Evolutionary conservation across 1,284 basidiomycete species (phyloP), one percentile per base, ranked within the genome.

Genomic region (Austroboletus niveus): DNA sequence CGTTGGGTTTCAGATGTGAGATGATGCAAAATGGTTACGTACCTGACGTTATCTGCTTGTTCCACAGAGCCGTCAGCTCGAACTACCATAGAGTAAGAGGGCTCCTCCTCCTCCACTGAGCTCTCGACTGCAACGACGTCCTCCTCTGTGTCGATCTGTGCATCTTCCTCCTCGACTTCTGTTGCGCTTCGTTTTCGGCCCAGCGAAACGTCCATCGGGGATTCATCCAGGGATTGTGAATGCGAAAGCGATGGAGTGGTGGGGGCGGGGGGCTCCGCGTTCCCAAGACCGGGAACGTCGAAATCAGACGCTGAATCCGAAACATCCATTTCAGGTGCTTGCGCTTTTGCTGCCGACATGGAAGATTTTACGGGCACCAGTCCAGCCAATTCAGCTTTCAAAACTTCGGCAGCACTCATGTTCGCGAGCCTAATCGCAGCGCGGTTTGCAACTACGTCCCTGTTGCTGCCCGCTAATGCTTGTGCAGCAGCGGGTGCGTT

Each of bases 21-120:
- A 45, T 22, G 9, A 47, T 41, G 22, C 40, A 47, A 39, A 41
- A 20, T 3, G 12, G 43, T 80, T 84, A 61, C 73, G 30, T 54
- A 94, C 91, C 89, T 89, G 61, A 99, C 93, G 24, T 84, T 88
- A 69, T 99, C 96, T 60, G 89, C 88, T 69, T 98, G 95, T 53
- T 92, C 89, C 41, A 96, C 94, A 1, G 88, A 85, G 41, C 92
- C 93, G 64, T 94, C 92, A 11, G 89, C 62, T 62, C 91, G 92
- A 48, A 95, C 86, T 67, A 89, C 93, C 63, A 88, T 73, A 34
- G 78, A 75, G 44, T 81, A 73, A 35, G 73, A 65, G 52, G 56
- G 67, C 45, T 78, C 73, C 45, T 72, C 71, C 30, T 75, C 71
- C 44, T 74, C 71, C 29, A 70, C 68, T 29, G 72, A 72, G 35